Percentiles rank a stretch among this genome's conserved stretches.
phyloP scores from a whole-genome alignment of 108 stramenopile species.

The Skeletonema costatum region DNA sequence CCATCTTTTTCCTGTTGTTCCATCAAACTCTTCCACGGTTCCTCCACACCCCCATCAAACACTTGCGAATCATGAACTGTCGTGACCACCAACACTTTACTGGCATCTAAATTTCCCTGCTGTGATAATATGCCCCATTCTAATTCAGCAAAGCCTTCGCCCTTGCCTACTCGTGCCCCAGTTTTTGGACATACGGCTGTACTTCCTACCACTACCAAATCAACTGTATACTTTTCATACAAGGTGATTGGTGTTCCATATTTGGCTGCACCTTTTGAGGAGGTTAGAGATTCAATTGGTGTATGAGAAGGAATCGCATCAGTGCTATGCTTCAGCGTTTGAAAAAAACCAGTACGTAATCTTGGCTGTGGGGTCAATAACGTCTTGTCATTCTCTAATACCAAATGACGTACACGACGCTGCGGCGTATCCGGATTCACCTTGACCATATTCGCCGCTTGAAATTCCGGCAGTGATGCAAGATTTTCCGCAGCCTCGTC shows the following conservation, averaged over 20 bases:
- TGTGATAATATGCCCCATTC: conserved; percentile 76
- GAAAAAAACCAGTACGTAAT: conserved; percentile 73
- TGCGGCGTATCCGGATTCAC: conserved; percentile 81
- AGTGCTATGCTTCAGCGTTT: conserved; percentile 35
- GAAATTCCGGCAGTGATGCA: conserved; percentile 56
- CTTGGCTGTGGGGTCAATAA: conserved; percentile 74
- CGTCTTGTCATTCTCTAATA: conserved; percentile 60
- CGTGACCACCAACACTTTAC: conserved; percentile 59
- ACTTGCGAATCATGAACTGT: conserved; percentile 75
- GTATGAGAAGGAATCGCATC: conserved; percentile 48
- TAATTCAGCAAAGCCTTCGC: conserved; percentile 79
- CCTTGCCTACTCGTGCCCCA: conserved; percentile 78
- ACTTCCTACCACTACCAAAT: conserved; percentile 71
- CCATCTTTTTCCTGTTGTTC: neutral
- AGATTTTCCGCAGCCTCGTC: conserved; percentile 57
- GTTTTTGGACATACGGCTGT: conserved; percentile 76
- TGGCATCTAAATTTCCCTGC: conserved; percentile 66
- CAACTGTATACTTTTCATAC: conserved; percentile 67
- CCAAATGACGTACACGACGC: conserved; percentile 53
- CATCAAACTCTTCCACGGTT: conserved; percentile 39
- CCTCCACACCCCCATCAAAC: conserved; percentile 34
- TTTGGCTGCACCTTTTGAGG: conserved; percentile 67
- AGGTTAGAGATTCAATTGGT: conserved; percentile 55
- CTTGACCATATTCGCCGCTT: conserved; percentile 53
- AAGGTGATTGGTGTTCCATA: conserved; percentile 64